Evolutionary conservation across 2,329 filamentous ascomycete genomes (phyloP).

Genomic region (Cordyceps javanica): DNA sequence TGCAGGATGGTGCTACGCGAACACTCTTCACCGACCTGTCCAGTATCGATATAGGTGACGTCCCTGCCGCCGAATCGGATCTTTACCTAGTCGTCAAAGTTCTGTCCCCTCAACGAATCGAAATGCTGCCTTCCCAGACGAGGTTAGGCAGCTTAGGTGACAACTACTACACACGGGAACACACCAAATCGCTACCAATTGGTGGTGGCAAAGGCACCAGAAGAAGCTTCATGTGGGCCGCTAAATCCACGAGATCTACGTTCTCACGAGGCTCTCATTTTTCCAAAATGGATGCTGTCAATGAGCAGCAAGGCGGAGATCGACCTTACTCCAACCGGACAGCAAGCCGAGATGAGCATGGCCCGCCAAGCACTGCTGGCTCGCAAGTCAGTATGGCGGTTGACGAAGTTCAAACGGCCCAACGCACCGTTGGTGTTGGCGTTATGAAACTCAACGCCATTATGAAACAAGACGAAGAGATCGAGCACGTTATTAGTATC

Average conservation of each 20-base stretch:
- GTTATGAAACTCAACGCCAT: slow-evolving; percentile 69
- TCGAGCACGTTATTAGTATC: slow-evolving; percentile 69
- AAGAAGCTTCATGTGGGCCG: slow-evolving; percentile 65
- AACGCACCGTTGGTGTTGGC: slow-evolving; percentile 68
- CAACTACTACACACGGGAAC: slow-evolving; percentile 36
- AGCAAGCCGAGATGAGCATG: slow-evolving; percentile 33
- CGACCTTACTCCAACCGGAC: slow-evolving; percentile 29
- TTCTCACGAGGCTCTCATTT: slow-evolving; percentile 45
- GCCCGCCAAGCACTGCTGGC: slow-evolving; percentile 50
- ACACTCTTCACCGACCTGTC: slow-evolving; percentile 86
- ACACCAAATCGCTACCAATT: slow-evolving; percentile 42
- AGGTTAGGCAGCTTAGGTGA: slow-evolving; percentile 43
- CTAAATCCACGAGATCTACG: slow-evolving; percentile 48
- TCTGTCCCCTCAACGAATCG: slow-evolving; percentile 50
- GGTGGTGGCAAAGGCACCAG: slow-evolving; percentile 48
- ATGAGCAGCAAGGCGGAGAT: slow-evolving; percentile 43
- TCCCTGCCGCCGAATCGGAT: slow-evolving; percentile 58
- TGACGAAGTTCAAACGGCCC: slow-evolving; percentile 25
- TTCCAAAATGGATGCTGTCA: slow-evolving; percentile 49
- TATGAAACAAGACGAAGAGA: slow-evolving; percentile 64
- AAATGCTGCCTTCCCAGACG: slow-evolving; percentile 40
- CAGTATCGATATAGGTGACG: slow-evolving; percentile 63
- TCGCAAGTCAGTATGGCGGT: slow-evolving; percentile 31
- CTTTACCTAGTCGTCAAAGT: slow-evolving; percentile 82
- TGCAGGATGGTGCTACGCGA: slow-evolving; percentile 63